Evolutionary conservation across 345 rosid genomes (phyloP).

Genomic region (Ceriops zippeliana): DNA sequence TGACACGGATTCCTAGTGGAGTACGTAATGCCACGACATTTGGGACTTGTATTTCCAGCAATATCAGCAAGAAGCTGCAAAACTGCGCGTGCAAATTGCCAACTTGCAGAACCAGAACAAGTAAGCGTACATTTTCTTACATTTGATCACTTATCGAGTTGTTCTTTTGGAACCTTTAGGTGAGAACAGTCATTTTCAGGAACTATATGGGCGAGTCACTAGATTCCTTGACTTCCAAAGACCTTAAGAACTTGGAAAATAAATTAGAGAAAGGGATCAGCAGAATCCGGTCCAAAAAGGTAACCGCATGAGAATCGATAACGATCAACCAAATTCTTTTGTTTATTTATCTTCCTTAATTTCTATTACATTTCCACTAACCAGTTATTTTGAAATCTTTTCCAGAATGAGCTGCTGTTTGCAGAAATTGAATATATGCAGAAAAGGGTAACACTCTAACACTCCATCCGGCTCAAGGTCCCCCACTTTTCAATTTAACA

Average conservation of each 20-base stretch:
- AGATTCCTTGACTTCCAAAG: conserved; percentile 44
- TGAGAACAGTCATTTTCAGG: conserved; percentile 36
- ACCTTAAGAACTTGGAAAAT: conserved; percentile 62
- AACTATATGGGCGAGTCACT: conserved; percentile 78
- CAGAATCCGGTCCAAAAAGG: conserved; percentile 92
- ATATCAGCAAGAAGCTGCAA: conserved; percentile 87
- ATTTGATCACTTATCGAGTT: not conserved
- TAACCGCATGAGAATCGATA: not conserved
- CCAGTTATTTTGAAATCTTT: conserved; percentile 1
- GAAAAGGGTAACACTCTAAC: conserved; percentile 55
- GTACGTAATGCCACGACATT: no score
- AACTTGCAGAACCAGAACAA: conserved; percentile 72
- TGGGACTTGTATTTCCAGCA: conserved; percentile 35
- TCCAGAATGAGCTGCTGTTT: conserved; percentile 78
- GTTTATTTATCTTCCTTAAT: not conserved
- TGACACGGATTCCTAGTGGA: no score
- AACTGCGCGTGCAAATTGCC: conserved; percentile 58
- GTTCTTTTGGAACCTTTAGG: not conserved
- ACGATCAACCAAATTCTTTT: no score
- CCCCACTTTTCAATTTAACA: no score
- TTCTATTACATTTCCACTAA: conserved; percentile 6
- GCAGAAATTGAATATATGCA: conserved; percentile 95
- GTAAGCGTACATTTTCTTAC: conserved; percentile 24
- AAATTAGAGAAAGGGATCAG: conserved; percentile 74
- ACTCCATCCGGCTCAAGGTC: not conserved